Evolutionary conservation across 148 eudicot genomes (phyloP), one percentile per base, ranked within the genome.

Genomic region (Rhododendron ovatum): DNA sequence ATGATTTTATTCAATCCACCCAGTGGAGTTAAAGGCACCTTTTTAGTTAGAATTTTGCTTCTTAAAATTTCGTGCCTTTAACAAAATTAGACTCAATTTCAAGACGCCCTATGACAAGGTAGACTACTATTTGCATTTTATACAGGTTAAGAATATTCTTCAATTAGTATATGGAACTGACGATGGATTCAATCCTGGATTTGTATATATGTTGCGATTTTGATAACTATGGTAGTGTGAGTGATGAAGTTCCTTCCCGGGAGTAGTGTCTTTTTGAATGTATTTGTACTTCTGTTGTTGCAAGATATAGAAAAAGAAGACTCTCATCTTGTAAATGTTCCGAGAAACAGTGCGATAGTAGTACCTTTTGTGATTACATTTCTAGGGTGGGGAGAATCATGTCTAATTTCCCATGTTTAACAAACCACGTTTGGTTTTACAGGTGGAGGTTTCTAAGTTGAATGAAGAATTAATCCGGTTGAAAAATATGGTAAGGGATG

Each of bases 381-480:
- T 39, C 17, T 43, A 2, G 7, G 48, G 80, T 51, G 33, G 47
- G 51, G 61, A 57, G n/a, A 39, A 41, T 80, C 77, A 59, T 67
- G 13, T 75, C 67, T 9, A 61, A 35, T 73, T 59, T 78, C 50
- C 17, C 77, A 84, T 82, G 33, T 69, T 33, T 84, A 43, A 85
- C 57, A 20, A 80, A 55, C 39, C n/a, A 75, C 81, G 28, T 65
- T 74, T 28, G 77, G 26, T 17, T 80, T 81, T 93, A 83, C 96
- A 97, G 99, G 97, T 90, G 61, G 98, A 98, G 90, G 10, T 94
- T 55, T 88, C 90, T 47, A 92, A 90, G 86, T 90, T 95, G 88
- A 82, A 57, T 30, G 91, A 89, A 71, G 94, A 94, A 84, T 91
- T 97, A 80, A 83, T 15, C 35, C 93, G 81, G 83, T 85, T 97